A percentile compares a stretch with the other conserved stretches of the same genome.
phyloP scores from a whole-genome alignment of 495 filamentous ascomycete genomes.

The Neohortaea acidophila region DNA sequence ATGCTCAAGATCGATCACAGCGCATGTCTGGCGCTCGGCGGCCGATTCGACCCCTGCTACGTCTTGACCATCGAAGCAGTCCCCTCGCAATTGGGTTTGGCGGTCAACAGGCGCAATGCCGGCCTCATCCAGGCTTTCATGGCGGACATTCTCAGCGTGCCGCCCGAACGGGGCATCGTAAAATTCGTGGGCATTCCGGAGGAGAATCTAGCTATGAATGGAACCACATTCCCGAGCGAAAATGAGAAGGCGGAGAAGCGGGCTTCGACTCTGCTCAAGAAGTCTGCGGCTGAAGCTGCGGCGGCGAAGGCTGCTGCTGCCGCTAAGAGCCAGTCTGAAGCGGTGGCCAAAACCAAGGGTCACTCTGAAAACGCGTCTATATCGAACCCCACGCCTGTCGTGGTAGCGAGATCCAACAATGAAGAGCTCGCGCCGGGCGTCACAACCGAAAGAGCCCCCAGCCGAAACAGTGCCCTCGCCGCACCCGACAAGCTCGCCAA shows the following conservation, averaged over 20 bases:
- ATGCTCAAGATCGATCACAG: conserved; percentile 58
- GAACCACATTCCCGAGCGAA: conserved; percentile 52
- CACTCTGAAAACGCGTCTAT: too few relatives aligned
- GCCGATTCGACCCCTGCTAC: conserved; percentile 64
- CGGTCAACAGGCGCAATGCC: conserved; percentile 71
- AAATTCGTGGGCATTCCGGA: conserved; percentile 54
- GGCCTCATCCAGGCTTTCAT: conserved; percentile 56
- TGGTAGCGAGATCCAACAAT: not conserved
- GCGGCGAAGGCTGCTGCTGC: conserved; percentile 7
- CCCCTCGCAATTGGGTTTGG: conserved; percentile 49
- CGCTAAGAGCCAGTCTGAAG: conserved; percentile 18
- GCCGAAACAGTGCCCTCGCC: too few relatives aligned
- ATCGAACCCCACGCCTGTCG: too few relatives aligned
- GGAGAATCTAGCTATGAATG: conserved; percentile 54
- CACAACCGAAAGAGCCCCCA: conserved; percentile 7
- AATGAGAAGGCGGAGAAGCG: conserved; percentile 42
- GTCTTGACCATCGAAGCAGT: conserved; percentile 62
- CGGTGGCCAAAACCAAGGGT: not conserved
- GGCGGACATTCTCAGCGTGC: conserved; percentile 49
- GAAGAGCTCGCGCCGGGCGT: conserved; percentile 1
- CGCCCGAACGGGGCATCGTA: conserved; percentile 47
- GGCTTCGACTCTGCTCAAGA: conserved; percentile 25
- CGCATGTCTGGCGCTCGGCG: conserved; percentile 60
- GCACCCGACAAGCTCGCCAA: too few relatives aligned
- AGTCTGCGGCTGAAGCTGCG: conserved; percentile 15